Base-by-base conservation (phyloP, 2,329 filamentous ascomycete genomes). In the Stachybotrys chlorohalonatus region DNA sequence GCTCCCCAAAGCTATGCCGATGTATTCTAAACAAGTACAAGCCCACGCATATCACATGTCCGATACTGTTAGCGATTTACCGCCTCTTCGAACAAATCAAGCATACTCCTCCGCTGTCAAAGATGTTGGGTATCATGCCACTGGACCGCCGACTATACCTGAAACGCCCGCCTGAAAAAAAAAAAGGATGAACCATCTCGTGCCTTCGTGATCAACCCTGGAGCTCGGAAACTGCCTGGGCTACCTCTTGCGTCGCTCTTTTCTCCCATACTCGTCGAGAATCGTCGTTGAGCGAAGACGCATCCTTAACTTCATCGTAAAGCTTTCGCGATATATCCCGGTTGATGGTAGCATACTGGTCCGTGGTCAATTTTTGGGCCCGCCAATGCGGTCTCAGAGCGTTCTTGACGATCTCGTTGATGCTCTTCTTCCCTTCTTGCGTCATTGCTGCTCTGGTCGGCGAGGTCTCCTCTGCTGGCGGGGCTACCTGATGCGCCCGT, bases 261-360 rank as follows among this genome's bases (percentile, higher is more conserved):
- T 80, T 83, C 72, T 95, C 89, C 80, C 90, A 90, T 51, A 79
- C 80, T 59, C 81, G 81, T 55, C 84, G 81, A 54, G 83, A 82
- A 31, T 83, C 81, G 24, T 86, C 79, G 63, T 88, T 82, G 32
- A 94, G 77, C 30, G 76, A 71, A 17, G 77, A 72, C 13, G 77
- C 76, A 57, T 78, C 74, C 51, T 75, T 75, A 49, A 82, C 76
- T 57, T 84, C 80, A 59, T 84, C 90, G 71, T 99, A 99, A 56
- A 99, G 76, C 73, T 87, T 89, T 55, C 90, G 86, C 47, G 90
- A 96, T 39, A 97, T 85, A 57, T 88, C 86, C 58, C 91, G 86
- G 67, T 97, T 97, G 71, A 97, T 96, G 55, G 84, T 84, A 3
- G 90, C 93, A 69, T 95, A 99, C 70, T 96, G 87, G 56, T 96